Percentiles rank a stretch among this genome's conserved stretches.
These are phyloP conservation scores for Nakazawaea populi DNA, from an alignment of 805 yeast species.

Conservation along the genomic window DNA sequence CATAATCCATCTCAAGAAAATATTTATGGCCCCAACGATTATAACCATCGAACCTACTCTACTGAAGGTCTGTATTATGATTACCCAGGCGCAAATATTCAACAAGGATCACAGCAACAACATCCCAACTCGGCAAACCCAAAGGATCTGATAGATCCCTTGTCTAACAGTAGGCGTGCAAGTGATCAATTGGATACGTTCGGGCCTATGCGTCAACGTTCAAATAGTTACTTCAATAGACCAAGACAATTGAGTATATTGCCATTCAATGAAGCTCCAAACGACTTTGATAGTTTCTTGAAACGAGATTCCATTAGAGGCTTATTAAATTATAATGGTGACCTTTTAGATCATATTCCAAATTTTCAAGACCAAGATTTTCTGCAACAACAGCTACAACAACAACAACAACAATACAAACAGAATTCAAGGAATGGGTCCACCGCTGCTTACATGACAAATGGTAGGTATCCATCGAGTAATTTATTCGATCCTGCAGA, in stretches of 20 bases:
- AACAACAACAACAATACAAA: slow-evolving; percentile 1
- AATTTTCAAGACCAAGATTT: slow-evolving; percentile 16
- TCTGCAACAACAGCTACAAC: slow-evolving; percentile 8
- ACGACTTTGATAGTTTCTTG: slow-evolving; percentile 28
- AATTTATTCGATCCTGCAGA: slow-evolving; percentile 3
- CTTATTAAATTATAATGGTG: slow-evolving; percentile 21
- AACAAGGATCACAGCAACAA: background rate
- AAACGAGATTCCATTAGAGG: slow-evolving; percentile 27
- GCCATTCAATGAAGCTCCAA: slow-evolving; percentile 20
- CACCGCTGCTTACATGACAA: background rate
- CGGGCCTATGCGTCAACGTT: slow-evolving; percentile 26
- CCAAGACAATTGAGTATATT: slow-evolving; percentile 23
- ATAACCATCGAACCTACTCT: slow-evolving; percentile 6
- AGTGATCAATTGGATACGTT: slow-evolving; percentile 47
- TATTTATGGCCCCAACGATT: background rate
- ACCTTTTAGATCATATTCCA: slow-evolving; percentile 21
- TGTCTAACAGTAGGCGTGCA: slow-evolving; percentile 30
- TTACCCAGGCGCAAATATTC: background rate
- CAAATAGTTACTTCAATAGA: slow-evolving; percentile 23
- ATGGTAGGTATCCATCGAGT: slow-evolving; percentile 1
- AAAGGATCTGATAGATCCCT: slow-evolving; percentile 15
- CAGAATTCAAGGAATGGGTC: slow-evolving; percentile 6
- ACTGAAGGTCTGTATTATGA: slow-evolving; percentile 7
- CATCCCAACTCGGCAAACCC: slow-evolving; percentile 3
- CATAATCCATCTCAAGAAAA: background rate